Base-by-base conservation (phyloP, 768 basidiomycete genomes). In the Tricholoma terreum region DNA sequence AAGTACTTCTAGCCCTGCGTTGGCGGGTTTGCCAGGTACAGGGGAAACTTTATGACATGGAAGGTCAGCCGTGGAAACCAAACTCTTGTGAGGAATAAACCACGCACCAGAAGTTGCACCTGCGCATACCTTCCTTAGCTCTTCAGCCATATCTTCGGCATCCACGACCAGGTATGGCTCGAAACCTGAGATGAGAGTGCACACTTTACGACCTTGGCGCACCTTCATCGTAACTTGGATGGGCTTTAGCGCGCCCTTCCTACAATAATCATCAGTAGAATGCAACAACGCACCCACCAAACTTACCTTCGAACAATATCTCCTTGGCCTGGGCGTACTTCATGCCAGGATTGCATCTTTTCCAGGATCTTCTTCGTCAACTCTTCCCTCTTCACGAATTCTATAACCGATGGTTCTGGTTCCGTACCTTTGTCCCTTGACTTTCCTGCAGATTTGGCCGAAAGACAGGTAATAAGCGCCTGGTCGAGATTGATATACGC, bases 321-420 rank as follows among this genome's bases (percentile, higher is more conserved):
- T 40, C 76, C 78, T 1, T 83, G 84, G 4, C 81, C 81, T 1
- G 72, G 76, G 24, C 64, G 68, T 15, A 92, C 71, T 67, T 86
- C 83, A 61, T 92, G 79, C 89, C 89, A 94, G 22, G 68, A 67
- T 67, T 93, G 90, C 92, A 94, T 93, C 57, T 79, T 80, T 3
- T 80, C 74, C 14, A 81, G 60, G 15, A 94, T 66, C 22, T 74
- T 76, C 59, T 76, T 78, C 5, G 78, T 67, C 10, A 87, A 63
- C 30, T 90, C 87, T 5, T 90, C 87, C 27, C 89, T 80, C 61
- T 82, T 86, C 71, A 88, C 68, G 61, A 86, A 88, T 53, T 87
- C 81, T 4, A 60, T 34, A n/a, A 54, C 51, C 9, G 50, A 61
- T 14, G 58, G 43, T 12, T 62, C 59, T 3, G 59, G 43, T 34